These are phyloP conservation scores for Sonneratia alba DNA, from an alignment of 345 rosid genomes.

Conservation along the genomic window DNA sequence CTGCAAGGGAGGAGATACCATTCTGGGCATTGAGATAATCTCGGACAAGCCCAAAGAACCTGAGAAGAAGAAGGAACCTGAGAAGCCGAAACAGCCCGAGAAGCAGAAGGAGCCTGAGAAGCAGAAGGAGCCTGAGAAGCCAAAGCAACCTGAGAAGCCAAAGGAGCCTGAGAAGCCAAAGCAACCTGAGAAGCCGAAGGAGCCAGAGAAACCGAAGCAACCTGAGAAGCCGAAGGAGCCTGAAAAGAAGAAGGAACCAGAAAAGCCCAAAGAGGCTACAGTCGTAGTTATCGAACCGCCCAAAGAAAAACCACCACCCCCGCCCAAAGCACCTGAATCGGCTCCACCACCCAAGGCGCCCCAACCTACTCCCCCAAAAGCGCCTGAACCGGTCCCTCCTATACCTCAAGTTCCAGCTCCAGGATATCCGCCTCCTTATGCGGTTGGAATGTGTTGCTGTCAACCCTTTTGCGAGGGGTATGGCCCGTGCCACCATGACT, in stretches of 20 bases:
- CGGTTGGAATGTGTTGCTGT: background rate
- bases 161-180: conserved; percentile 13
- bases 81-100: background rate
- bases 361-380: conserved; percentile 4
- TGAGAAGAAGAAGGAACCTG: background rate
- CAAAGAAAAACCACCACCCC: background rate
- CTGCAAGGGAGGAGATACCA: conserved; percentile 9
- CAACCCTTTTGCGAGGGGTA: background rate
- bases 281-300: too few relatives aligned
- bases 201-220: conserved; percentile 8
- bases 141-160: conserved; percentile 17
- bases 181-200: conserved; percentile 11
- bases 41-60: conserved; percentile 14
- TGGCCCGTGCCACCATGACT: background rate
- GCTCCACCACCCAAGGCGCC: background rate
- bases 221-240: conserved; percentile 12
- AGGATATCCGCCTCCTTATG: background rate
- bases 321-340: conserved; percentile 16
- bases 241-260: conserved; percentile 6
- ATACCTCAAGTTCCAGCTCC: background rate
- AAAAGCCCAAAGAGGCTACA: conserved; percentile 3
- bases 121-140: conserved; percentile 7
- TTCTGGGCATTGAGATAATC: conserved; percentile 2
- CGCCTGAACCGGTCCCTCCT: background rate
- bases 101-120: conserved; percentile 5